These are phyloP conservation scores for Podaxis carcinomalis DNA, from an alignment of 768 basidiomycete genomes.

Conservation along the genomic window DNA sequence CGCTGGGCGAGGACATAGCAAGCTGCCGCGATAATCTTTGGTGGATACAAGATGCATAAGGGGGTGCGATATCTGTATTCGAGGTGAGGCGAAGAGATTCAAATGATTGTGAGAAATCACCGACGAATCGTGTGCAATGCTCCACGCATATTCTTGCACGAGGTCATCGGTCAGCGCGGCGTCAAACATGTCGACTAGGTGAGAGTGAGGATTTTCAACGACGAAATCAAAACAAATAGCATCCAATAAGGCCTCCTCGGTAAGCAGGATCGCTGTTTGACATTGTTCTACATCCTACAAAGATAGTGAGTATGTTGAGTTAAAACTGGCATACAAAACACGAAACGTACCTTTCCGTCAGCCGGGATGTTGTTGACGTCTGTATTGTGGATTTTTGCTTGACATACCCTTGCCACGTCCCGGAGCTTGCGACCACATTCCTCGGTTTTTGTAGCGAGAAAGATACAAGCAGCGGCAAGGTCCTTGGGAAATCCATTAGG, in stretches of 20 bases:
- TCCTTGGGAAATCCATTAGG: slow-evolving; percentile 42
- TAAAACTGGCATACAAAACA: background rate
- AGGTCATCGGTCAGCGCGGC: slow-evolving; percentile 39
- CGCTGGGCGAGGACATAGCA: slow-evolving; percentile 77
- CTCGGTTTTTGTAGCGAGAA: slow-evolving; percentile 89
- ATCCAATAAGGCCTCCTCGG: slow-evolving; percentile 77
- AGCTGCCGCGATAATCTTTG: slow-evolving; percentile 70
- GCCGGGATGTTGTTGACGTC: slow-evolving; percentile 54
- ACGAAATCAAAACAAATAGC: slow-evolving; percentile 85
- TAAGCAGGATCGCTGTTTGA: slow-evolving; percentile 62
- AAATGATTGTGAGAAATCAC: slow-evolving; percentile 20
- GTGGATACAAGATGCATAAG: slow-evolving; percentile 65
- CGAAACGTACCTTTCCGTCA: slow-evolving; percentile 56
- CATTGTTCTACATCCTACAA: slow-evolving; percentile 71
- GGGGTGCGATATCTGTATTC: slow-evolving; percentile 69
- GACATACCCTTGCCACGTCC: slow-evolving; percentile 76
- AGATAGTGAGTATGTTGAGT: background rate
- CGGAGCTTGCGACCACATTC: slow-evolving; percentile 83
- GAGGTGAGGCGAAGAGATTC: slow-evolving; percentile 9
- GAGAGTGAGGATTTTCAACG: slow-evolving; percentile 71
- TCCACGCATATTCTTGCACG: slow-evolving; percentile 79
- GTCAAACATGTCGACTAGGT: slow-evolving; percentile 71
- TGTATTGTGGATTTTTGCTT: slow-evolving; percentile 57
- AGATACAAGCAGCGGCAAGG: slow-evolving; percentile 81
- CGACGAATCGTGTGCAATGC: slow-evolving; percentile 84